A percentile compares a stretch with the other conserved stretches of the same genome.
Conservation (phyloP, 1,284 basidiomycete genomes). For the Ceratobasidium sp. region DNA sequence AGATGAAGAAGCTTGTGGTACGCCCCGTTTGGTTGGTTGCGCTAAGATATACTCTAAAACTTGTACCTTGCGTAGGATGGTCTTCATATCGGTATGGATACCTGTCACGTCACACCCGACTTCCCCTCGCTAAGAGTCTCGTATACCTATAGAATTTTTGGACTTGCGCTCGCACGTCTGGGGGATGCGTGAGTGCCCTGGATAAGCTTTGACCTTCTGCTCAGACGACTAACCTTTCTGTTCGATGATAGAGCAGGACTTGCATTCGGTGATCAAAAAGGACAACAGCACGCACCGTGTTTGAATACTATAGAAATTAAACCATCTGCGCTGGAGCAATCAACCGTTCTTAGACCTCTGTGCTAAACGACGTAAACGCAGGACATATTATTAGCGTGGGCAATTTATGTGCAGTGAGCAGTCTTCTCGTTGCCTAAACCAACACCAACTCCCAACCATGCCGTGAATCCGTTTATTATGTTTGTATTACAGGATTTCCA, state of each 20-base stretch:
- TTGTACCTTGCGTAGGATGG: slow-evolving; percentile 61
- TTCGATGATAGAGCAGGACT: slow-evolving; percentile 72
- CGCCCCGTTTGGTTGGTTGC: slow-evolving; percentile 46
- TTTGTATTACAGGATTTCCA: too few relatives aligned
- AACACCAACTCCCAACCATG: too few relatives aligned
- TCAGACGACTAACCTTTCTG: slow-evolving; percentile 23
- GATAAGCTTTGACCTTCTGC: slow-evolving; percentile 43
- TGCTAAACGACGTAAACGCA: neutral
- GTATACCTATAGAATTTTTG: slow-evolving; percentile 67
- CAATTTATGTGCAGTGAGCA: neutral
- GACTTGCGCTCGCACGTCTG: slow-evolving; percentile 80
- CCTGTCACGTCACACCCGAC: slow-evolving; percentile 2
- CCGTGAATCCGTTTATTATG: too few relatives aligned
- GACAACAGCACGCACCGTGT: slow-evolving; percentile 66
- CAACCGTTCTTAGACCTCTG: neutral
- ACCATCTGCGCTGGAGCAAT: neutral
- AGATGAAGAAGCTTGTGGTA: slow-evolving; percentile 84
- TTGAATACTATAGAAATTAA: slow-evolving; percentile 21
- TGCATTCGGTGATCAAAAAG: slow-evolving; percentile 77
- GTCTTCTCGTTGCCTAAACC: too few relatives aligned
- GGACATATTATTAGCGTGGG: neutral
- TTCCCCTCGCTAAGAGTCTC: neutral
- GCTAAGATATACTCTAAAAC: neutral
- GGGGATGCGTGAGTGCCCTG: slow-evolving; percentile 78
- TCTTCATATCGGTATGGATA: slow-evolving; percentile 72